These are phyloP conservation scores for Chaetoceros muelleri DNA, from an alignment of 108 stramenopile genomes.

Conservation along the genomic window DNA sequence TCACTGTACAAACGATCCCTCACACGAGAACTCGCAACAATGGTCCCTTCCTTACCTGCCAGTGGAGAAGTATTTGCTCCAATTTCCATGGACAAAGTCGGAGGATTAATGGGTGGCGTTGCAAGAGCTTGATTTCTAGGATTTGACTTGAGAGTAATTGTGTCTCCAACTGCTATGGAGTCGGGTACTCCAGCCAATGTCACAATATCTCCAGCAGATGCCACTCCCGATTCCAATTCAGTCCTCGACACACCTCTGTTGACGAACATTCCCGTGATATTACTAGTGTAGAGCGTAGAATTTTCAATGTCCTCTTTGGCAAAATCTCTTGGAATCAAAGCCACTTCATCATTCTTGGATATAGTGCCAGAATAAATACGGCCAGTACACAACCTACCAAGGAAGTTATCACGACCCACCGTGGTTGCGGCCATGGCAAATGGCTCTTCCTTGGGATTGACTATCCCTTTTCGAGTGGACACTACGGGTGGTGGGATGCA, in stretches of 20 bases:
- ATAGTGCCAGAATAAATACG: constrained; percentile 60
- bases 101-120: constrained; percentile 89
- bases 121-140: constrained; percentile 40
- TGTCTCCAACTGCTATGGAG: constrained; percentile 77
- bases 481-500: constrained; percentile 69
- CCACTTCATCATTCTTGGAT: constrained; percentile 31
- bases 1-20: constrained; percentile 81
- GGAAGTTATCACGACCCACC: constrained; percentile 77
- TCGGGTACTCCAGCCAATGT: constrained; percentile 89
- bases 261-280: constrained; percentile 61
- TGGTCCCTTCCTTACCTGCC: constrained; percentile 88
- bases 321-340: constrained; percentile 24
- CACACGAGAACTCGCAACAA: constrained; percentile 77
- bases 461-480: constrained; percentile 17
- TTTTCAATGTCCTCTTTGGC: not conserved
- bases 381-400: constrained; percentile 78
- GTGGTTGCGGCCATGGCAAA: constrained; percentile 68
- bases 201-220: constrained; percentile 92
- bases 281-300: constrained; percentile 7
- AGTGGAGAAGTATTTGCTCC: constrained; percentile 95
- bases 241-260: constrained; percentile 61
- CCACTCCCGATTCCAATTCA: constrained; percentile 60
- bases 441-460: constrained; percentile 11
- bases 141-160: constrained; percentile 63
- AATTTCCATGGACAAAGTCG: constrained; percentile 92